Base-by-base conservation (phyloP, 2,329 filamentous ascomycete species). In the Fusarium chaquense region DNA sequence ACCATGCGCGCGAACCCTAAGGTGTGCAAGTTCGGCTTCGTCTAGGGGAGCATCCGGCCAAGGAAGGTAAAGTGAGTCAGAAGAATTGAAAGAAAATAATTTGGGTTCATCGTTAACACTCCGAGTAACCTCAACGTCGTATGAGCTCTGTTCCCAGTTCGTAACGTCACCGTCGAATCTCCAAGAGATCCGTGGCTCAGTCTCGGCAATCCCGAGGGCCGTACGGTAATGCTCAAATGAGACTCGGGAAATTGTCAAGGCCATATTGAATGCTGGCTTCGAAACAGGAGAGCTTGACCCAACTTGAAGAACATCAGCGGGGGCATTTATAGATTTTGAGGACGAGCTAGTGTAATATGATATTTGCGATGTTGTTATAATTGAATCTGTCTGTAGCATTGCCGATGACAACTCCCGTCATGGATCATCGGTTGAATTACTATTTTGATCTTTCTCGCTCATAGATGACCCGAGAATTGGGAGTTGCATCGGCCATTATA, bases 131-230 rank as follows among this genome's bases (percentile, higher is more conserved):
- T 84, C 79, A 4, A 85, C 60, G 12, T 82, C 82, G 51, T 85
- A 85, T 6, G 76, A 73, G 10, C 70, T 76, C 65, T 85, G 84
- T 5, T 75, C 74, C 83, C 82, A 85, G 60, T 81, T 73, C 2
- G 74, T 49, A 12, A 76, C 77, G 18, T 77, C 71, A 4, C 81
- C 80, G 7, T 76, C 76, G 51, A 85, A 83, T 8, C 78, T 69
- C 83, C 83, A 86, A 8, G 83, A 84, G 44, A 85, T 80, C 0
- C 83, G 77, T 16, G 83, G 84, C 16, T 75, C 59, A 0, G 75
- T 67, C 54, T 85, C 82, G 6, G 77, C 81, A 32, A 85, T 84
- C 9, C 83, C 83, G 5, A 85, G 67, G 24, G 80, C 77, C 2
- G 70, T 58, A 1, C 76, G 76, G 49, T 83, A 79, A 51, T 84